A percentile compares a stretch with the other conserved stretches of the same genome.
Evolutionary conservation across 805 yeast species (phyloP).

Genomic region (Kluyveromyces siamensis): DNA sequence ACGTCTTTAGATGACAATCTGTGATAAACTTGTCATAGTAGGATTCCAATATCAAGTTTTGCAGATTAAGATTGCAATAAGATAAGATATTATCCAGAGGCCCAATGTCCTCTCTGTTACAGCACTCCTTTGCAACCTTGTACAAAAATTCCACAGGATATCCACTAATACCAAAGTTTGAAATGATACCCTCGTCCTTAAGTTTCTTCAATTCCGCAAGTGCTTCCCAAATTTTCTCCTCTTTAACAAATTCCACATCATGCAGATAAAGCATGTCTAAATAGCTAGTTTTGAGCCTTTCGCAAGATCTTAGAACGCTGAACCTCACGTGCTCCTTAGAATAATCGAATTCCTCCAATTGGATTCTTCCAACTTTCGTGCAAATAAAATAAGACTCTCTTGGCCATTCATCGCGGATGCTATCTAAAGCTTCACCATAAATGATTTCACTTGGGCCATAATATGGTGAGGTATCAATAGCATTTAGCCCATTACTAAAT

Average conservation of each 20-base stretch:
- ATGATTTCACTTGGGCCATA: slow-evolving; percentile 81
- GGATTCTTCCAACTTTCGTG: slow-evolving; percentile 79
- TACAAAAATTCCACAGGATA: slow-evolving; percentile 70
- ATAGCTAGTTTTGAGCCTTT: slow-evolving; percentile 56
- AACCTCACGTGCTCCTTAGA: slow-evolving; percentile 46
- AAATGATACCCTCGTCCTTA: slow-evolving; percentile 54
- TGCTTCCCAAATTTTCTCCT: slow-evolving; percentile 50
- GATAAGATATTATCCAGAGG: slow-evolving; percentile 68
- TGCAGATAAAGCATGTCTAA: slow-evolving; percentile 80
- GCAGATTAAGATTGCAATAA: slow-evolving; percentile 76
- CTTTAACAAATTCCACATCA: slow-evolving; percentile 74
- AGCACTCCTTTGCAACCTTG: slow-evolving; percentile 35
- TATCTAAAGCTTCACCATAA: slow-evolving; percentile 55
- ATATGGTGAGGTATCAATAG: slow-evolving; percentile 88
- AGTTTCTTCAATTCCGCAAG: slow-evolving; percentile 48
- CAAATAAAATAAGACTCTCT: slow-evolving; percentile 63
- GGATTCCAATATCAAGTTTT: slow-evolving; percentile 48
- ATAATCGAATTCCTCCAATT: slow-evolving; percentile 66
- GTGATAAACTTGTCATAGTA: slow-evolving; percentile 39
- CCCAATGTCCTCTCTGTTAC: slow-evolving; percentile 39
- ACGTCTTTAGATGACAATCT: slow-evolving; percentile 45
- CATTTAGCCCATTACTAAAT: slow-evolving; percentile 58
- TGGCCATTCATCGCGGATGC: slow-evolving; percentile 30
- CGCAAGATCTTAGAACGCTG: slow-evolving; percentile 59
- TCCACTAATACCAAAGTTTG: slow-evolving; percentile 72